phyloP scores from a whole-genome alignment of 495 filamentous ascomycete genomes.

The Chaetomium tenue region DNA sequence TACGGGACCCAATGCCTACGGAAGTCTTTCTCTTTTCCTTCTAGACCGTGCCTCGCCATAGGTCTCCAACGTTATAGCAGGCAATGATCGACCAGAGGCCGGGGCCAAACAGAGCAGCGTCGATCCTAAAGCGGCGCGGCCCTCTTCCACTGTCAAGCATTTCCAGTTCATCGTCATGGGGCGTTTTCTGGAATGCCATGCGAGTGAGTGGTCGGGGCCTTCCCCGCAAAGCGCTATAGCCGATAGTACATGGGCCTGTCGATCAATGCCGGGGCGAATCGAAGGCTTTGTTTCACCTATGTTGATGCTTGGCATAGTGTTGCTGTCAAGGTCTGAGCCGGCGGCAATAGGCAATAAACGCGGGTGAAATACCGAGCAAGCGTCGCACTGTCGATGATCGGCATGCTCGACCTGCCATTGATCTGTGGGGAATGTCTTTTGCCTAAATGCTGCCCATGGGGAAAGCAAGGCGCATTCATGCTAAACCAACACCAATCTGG shows the following conservation, averaged over 20 bases:
- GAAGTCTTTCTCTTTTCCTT: neutral
- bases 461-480: constrained; percentile 16
- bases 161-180: too few species aligned
- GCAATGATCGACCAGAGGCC: constrained; percentile 2
- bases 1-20: neutral
- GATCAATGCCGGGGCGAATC: constrained; percentile 11
- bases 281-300: constrained; percentile 7
- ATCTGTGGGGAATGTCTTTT: constrained; percentile 21
- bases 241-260: constrained; percentile 5
- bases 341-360: constrained; percentile 15
- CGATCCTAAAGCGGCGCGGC: neutral
- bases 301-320: constrained; percentile 16
- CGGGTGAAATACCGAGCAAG: constrained; percentile 15
- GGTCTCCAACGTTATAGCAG: neutral
- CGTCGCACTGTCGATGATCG: constrained; percentile 6
- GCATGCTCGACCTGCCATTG: neutral
- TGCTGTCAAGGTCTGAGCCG: constrained; percentile 3
- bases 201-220: neutral
- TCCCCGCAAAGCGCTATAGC: constrained; percentile 11
- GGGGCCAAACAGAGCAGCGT: neutral
- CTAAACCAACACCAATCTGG: constrained; percentile 21
- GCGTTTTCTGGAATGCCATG: neutral
- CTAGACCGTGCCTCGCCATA: neutral
- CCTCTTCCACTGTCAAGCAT: neutral
- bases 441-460: constrained; percentile 18